Conservation (phyloP, 106 monocot genomes). For the Dendrobium officinale region DNA sequence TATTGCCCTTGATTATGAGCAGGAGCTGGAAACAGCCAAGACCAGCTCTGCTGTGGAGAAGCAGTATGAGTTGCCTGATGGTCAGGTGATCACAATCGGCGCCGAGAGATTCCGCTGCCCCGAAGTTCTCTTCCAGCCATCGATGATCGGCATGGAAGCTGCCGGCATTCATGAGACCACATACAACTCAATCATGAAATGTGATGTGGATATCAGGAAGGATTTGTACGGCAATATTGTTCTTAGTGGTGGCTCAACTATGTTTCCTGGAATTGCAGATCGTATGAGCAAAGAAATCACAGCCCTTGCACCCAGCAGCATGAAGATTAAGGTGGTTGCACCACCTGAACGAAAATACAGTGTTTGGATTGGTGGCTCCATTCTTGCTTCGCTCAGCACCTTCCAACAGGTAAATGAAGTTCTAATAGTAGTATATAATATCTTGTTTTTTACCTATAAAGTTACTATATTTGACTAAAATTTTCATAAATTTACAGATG, state of each 20-base stretch:
- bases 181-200: no score
- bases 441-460: not conserved
- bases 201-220: no score
- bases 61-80: conserved; percentile 28
- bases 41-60: conserved; percentile 27
- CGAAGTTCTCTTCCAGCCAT: conserved; percentile 34
- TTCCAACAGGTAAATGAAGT: conserved; percentile 15
- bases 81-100: conserved; percentile 22
- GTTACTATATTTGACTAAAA: not conserved
- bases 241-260: no score
- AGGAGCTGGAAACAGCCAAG: conserved; percentile 27
- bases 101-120: conserved; percentile 32
- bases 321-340: no score
- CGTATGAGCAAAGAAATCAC: no score
- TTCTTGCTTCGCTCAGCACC: conserved; percentile 15
- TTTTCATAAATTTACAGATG: conserved; percentile 10
- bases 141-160: conserved; percentile 7
- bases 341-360: no score
- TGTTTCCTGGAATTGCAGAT: no score
- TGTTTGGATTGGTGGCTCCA: not conserved
- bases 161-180: no score
- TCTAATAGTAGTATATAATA: not conserved
- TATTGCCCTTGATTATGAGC: conserved; percentile 27
- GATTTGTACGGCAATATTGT: no score
- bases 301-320: no score